Evolutionary conservation across 148 eudicot genomes (phyloP).

Genomic region (Oxyria digyna): DNA sequence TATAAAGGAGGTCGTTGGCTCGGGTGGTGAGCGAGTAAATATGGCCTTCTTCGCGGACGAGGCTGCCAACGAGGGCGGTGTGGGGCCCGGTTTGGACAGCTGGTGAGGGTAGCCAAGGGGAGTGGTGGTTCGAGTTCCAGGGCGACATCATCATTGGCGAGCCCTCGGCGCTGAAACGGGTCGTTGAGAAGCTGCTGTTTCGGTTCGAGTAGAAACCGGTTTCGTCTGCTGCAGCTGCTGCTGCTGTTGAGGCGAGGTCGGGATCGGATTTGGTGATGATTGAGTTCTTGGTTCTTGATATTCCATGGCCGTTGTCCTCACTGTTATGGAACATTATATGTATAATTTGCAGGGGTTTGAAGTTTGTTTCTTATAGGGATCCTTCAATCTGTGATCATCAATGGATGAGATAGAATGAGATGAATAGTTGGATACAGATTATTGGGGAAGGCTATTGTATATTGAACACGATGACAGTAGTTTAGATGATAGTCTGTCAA

Average conservation of each 20-base stretch:
- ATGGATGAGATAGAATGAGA: background rate
- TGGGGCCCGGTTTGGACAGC: background rate
- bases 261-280: constrained; percentile 5
- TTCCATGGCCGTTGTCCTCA: background rate
- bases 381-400: background rate
- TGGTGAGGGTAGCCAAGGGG: background rate
- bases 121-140: constrained; percentile 2
- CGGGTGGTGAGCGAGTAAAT: constrained; percentile 9
- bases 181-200: constrained; percentile 10
- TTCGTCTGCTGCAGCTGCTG: background rate
- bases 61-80: constrained; percentile 9
- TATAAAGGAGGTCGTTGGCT: constrained; percentile 3
- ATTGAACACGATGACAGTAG: background rate
- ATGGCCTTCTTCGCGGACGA: constrained; percentile 12
- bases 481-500: background rate
- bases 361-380: too few species aligned
- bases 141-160: constrained; percentile 13
- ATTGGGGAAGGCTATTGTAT: background rate
- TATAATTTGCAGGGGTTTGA: background rate
- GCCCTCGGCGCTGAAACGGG: constrained; percentile 3
- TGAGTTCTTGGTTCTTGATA: background rate
- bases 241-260: background rate
- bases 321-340: background rate
- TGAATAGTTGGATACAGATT: background rate
- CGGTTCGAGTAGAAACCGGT: background rate